A percentile compares a stretch with the other conserved stretches of the same genome.
Evolutionary conservation across 306 rosid species (phyloP).

Genomic region (Citrullus mucosospermus): DNA sequence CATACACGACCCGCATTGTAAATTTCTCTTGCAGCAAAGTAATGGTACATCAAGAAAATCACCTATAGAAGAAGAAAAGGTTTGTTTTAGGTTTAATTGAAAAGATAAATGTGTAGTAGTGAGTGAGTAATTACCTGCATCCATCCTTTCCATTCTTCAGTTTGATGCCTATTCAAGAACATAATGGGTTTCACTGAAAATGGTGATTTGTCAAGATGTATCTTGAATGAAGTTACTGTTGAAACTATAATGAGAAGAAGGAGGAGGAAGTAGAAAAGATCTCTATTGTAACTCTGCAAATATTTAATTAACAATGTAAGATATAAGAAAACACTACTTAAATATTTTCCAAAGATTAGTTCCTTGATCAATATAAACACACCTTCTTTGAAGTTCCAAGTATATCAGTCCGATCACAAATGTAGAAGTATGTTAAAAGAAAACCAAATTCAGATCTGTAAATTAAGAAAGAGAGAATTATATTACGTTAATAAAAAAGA

Average conservation of each 20-base stretch:
- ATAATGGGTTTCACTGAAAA: conserved; percentile 65
- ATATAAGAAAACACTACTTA: too few relatives aligned
- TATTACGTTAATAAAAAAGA: too few relatives aligned
- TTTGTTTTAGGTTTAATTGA: background rate
- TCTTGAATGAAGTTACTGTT: conserved; percentile 63
- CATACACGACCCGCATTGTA: conserved; percentile 68
- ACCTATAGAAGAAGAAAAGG: conserved; percentile 29
- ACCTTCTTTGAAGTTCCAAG: conserved; percentile 72
- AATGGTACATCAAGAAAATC: conserved; percentile 86
- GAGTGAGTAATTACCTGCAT: conserved; percentile 58
- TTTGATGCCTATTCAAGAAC: conserved; percentile 89
- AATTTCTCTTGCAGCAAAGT: conserved; percentile 75
- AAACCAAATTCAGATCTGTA: conserved; percentile 69
- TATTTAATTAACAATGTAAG: too few relatives aligned
- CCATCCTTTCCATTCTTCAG: conserved; percentile 99
- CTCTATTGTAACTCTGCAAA: conserved; percentile 84
- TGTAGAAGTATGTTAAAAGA: conserved; percentile 56
- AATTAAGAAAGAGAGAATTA: background rate
- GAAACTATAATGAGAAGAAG: conserved; percentile 88
- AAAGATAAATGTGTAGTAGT: background rate
- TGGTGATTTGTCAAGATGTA: conserved; percentile 75
- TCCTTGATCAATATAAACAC: background rate
- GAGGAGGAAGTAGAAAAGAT: conserved; percentile 63
- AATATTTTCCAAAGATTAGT: too few relatives aligned
- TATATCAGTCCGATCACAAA: conserved; percentile 79